phyloP scores from a whole-genome alignment of 106 monocot species.

The Platanthera zijinensis region DNA sequence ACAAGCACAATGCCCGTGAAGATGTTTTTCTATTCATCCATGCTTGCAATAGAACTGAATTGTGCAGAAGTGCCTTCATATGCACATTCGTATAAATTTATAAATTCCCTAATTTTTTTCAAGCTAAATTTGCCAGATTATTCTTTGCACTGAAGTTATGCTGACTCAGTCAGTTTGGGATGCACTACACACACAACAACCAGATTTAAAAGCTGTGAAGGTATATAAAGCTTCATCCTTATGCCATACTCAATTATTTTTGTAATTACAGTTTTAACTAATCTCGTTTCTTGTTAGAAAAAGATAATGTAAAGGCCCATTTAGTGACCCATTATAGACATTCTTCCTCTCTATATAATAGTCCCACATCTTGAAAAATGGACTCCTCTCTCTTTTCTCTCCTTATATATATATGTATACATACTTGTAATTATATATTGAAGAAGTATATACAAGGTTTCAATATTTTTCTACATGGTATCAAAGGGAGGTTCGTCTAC shows the following conservation, averaged over 20 bases:
- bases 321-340: too few relatives aligned
- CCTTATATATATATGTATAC: too few relatives aligned
- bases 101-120: not conserved
- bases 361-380: too few relatives aligned
- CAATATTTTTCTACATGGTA: too few relatives aligned
- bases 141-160: constrained; percentile 69
- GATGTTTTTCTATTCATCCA: not conserved
- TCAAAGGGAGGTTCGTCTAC: too few relatives aligned
- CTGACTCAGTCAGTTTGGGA: constrained; percentile 47
- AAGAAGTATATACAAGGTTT: too few relatives aligned
- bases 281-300: too few relatives aligned
- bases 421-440: too few relatives aligned
- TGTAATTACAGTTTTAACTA: not conserved
- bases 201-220: constrained; percentile 38
- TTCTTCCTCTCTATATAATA: too few relatives aligned
- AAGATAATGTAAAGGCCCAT: too few relatives aligned
- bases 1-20: not conserved
- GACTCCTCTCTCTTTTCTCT: too few relatives aligned
- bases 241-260: not conserved
- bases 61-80: not conserved
- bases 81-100: not conserved
- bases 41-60: not conserved
- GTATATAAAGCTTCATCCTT: constrained; percentile 14
- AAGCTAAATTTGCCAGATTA: constrained; percentile 23
- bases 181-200: constrained; percentile 49